Evolutionary conservation across 768 basidiomycete species (phyloP).

Genomic region (Tylopilus balloui): DNA sequence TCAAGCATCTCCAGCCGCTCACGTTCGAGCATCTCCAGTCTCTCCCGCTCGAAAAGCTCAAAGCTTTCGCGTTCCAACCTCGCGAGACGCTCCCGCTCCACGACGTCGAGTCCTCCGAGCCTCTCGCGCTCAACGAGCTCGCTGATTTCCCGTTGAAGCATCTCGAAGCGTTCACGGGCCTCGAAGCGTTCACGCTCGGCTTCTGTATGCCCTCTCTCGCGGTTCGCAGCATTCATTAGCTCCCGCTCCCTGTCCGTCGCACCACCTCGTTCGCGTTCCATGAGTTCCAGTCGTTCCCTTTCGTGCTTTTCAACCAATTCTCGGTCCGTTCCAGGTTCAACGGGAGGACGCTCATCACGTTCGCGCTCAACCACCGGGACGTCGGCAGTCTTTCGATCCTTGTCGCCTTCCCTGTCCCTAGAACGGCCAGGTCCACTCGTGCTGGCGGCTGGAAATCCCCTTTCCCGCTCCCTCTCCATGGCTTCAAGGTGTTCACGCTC

Average conservation of each 20-base stretch:
- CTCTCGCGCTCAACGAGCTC: constrained; percentile 31
- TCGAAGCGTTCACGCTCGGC: constrained; percentile 27
- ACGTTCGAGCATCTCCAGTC: constrained; percentile 28
- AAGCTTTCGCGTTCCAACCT: constrained; percentile 29
- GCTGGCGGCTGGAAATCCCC: constrained; percentile 19
- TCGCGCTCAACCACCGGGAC: constrained; percentile 17
- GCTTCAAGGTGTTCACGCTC: constrained; percentile 30
- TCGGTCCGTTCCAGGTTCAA: constrained; percentile 20
- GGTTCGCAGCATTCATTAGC: constrained; percentile 9
- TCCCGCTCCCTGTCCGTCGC: constrained; percentile 19
- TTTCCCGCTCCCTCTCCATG: constrained; percentile 30
- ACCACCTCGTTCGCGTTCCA: constrained; percentile 19
- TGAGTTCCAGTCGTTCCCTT: constrained; percentile 24
- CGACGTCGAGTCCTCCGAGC: constrained; percentile 24
- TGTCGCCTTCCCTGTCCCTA: constrained; percentile 24
- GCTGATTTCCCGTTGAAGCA: constrained; percentile 31
- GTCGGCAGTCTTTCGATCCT: constrained; percentile 19
- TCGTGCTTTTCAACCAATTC: constrained; percentile 25
- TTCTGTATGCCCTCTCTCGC: constrained; percentile 22
- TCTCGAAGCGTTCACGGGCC: constrained; percentile 25
- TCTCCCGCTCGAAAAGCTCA: constrained; percentile 29
- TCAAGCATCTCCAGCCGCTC: constrained; percentile 31
- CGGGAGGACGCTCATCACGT: constrained; percentile 17
- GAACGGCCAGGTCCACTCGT: constrained; percentile 6
- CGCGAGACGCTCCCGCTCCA: constrained; percentile 29